A percentile compares a stretch with the other conserved stretches of the same genome.
phyloP scores from a whole-genome alignment of 768 basidiomycete genomes.

The Epithele typhae region DNA sequence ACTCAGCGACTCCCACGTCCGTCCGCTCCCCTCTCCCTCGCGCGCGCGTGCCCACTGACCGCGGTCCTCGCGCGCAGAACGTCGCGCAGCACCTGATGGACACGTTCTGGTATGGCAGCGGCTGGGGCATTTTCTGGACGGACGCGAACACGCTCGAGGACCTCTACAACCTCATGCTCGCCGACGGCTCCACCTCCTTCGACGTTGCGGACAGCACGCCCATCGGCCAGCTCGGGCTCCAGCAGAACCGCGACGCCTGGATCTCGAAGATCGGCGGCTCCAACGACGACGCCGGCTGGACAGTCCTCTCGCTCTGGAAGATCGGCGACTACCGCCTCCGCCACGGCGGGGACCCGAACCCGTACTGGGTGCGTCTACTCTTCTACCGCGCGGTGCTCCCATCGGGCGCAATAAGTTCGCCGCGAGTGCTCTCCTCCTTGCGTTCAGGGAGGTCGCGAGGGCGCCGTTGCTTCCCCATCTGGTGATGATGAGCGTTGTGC shows the following conservation, averaged over 20 bases:
- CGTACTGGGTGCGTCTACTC: conserved; percentile 18
- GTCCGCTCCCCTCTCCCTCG: background rate
- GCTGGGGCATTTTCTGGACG: conserved; percentile 51
- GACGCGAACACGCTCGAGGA: conserved; percentile 58
- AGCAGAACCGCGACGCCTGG: conserved; percentile 38
- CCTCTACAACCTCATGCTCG: conserved; percentile 55
- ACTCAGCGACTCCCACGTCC: background rate
- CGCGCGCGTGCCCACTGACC: too few relatives aligned
- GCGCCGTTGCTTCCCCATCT: too few relatives aligned
- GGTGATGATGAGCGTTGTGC: too few relatives aligned
- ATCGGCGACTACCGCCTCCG: conserved; percentile 47
- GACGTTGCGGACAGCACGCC: conserved; percentile 39
- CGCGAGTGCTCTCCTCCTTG: too few relatives aligned
- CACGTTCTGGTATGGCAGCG: conserved; percentile 44
- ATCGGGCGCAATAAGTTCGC: too few relatives aligned
- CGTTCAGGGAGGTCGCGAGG: too few relatives aligned
- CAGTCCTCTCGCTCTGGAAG: conserved; percentile 55
- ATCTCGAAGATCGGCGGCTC: conserved; percentile 38
- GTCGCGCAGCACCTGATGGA: conserved; percentile 25
- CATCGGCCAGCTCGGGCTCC: conserved; percentile 41
- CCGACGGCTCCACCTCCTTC: conserved; percentile 37
- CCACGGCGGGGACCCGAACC: conserved; percentile 27
- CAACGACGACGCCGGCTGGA: conserved; percentile 57
- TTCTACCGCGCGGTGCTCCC: too few relatives aligned
- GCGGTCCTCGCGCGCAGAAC: conserved; percentile 8